Evolutionary conservation across 345 rosid species (phyloP).

Genomic region (Euphorbia pulcherrima): DNA sequence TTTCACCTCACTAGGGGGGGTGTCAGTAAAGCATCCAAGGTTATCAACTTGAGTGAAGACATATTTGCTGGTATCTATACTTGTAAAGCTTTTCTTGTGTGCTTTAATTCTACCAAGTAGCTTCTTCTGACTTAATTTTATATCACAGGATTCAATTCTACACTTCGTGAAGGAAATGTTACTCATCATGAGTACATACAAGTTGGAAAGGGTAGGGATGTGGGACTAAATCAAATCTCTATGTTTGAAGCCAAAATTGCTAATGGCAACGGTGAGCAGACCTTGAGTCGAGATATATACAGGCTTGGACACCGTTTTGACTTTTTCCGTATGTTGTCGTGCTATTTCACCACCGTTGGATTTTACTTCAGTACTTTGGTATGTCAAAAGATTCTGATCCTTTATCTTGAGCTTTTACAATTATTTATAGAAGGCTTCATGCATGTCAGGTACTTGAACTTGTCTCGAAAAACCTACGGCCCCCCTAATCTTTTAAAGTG

Average conservation of each 20-base stretch:
- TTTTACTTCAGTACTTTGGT: constrained; percentile 98
- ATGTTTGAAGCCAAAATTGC: constrained; percentile 99
- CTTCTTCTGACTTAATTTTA: constrained; percentile 12
- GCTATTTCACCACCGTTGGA: constrained; percentile 96
- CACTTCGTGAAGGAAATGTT: constrained; percentile 99
- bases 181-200: constrained; percentile 99
- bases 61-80: constrained; percentile 80
- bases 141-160: constrained; percentile 83
- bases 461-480: too few relatives aligned
- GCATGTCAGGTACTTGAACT: too few relatives aligned
- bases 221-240: constrained; percentile 99
- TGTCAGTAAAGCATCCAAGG: constrained; percentile 94
- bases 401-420: constrained; percentile 7
- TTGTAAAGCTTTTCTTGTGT: constrained; percentile 7
- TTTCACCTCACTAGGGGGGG: constrained; percentile 99
- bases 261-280: constrained; percentile 98
- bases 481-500: too few relatives aligned
- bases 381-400: constrained; percentile 14
- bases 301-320: constrained; percentile 99
- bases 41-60: constrained; percentile 95
- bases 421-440: not conserved
- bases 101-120: not conserved
- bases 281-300: constrained; percentile 89
- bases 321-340: constrained; percentile 94
- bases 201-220: constrained; percentile 99